Evolutionary conservation across 495 filamentous ascomycete species (phyloP).

Genomic region (Corynascus novoguineensis): DNA sequence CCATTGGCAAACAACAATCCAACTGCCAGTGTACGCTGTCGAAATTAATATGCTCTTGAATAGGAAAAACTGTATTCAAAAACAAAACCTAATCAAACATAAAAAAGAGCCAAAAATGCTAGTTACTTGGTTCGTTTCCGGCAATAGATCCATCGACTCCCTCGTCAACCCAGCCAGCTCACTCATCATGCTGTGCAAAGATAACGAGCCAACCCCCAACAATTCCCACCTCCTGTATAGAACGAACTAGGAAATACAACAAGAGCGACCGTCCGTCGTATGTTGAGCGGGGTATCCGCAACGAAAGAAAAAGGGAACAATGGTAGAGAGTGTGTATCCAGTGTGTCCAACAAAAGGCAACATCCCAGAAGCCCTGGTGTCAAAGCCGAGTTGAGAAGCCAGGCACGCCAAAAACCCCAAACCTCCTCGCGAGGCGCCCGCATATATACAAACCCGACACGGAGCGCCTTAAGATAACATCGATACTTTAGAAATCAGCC

Average conservation of each 20-base stretch:
- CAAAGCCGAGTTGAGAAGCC: neutral
- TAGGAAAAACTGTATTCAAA: neutral
- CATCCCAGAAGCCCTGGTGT: neutral
- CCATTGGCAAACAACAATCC: neutral
- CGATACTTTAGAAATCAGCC: too few relatives aligned
- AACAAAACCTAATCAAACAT: constrained; percentile 5
- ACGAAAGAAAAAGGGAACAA: neutral
- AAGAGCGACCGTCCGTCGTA: constrained; percentile 1
- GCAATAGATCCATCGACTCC: neutral
- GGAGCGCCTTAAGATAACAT: neutral
- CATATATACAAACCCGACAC: neutral
- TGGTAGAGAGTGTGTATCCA: neutral
- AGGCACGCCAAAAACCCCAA: neutral
- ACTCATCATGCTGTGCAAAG: neutral
- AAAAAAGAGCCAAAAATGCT: neutral
- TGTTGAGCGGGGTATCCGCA: neutral
- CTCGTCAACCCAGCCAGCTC: neutral
- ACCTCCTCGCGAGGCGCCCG: neutral
- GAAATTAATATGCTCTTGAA: too few relatives aligned
- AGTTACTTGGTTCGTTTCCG: neutral
- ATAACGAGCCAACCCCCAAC: neutral
- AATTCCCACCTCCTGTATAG: neutral
- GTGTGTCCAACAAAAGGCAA: neutral
- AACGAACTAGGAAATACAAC: neutral
- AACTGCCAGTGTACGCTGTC: neutral